A percentile compares a stretch with the other conserved stretches of the same genome.
Evolutionary conservation across 176 grass and related monocot genomes (phyloP).

Genomic region (Cymbopogon citratus): DNA sequence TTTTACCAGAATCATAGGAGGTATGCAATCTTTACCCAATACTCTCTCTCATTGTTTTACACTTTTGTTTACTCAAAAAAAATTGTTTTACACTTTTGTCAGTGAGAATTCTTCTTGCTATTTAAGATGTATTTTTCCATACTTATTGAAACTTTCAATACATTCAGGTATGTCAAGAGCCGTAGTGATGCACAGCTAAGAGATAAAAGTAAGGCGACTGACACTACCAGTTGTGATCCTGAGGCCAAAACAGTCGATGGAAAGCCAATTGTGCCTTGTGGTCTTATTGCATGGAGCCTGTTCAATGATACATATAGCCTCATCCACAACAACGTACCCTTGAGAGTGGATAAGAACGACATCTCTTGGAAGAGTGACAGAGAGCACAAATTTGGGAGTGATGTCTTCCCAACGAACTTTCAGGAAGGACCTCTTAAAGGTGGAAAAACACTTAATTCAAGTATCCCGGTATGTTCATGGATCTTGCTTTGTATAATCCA

Average conservation of each 20-base stretch:
- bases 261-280: slow-evolving; percentile 69
- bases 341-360: slow-evolving; percentile 58
- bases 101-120: neutral
- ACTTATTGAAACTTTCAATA: neutral
- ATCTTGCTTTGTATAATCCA: neutral
- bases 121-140: slow-evolving; percentile 9
- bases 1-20: slow-evolving; percentile 99
- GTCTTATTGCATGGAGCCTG: slow-evolving; percentile 92
- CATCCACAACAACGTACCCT: slow-evolving; percentile 11
- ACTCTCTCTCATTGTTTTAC: too few species aligned
- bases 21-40: slow-evolving; percentile 27
- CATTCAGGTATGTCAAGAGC: slow-evolving; percentile 91
- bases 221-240: slow-evolving; percentile 57
- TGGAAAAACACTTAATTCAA: slow-evolving; percentile 48
- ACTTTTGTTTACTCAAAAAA: too few species aligned
- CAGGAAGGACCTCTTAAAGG: slow-evolving; percentile 67
- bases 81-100: neutral
- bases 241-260: slow-evolving; percentile 38
- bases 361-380: slow-evolving; percentile 97
- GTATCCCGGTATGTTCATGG: slow-evolving; percentile 41
- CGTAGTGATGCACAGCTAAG: slow-evolving; percentile 72
- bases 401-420: slow-evolving; percentile 82
- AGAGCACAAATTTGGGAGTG: slow-evolving; percentile 85
- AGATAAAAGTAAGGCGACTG: slow-evolving; percentile 32
- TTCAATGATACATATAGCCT: slow-evolving; percentile 93